Base-by-base conservation (phyloP, 352 stramenopile genomes). In the Blastocystis sp. region DNA sequence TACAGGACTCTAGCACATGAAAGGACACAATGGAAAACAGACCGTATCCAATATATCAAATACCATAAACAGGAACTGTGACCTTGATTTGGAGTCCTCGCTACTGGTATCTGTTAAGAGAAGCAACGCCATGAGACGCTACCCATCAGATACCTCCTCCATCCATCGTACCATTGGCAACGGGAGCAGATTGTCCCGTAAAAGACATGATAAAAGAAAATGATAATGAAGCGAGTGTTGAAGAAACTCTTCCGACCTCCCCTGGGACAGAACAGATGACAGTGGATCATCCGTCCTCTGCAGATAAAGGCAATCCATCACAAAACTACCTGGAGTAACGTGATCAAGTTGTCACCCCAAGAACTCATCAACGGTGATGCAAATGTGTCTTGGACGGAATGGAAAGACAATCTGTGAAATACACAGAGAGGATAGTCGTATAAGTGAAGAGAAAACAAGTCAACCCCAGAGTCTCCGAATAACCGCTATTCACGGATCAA, bases 21-120 rank as follows among this genome's bases (percentile, higher is more conserved):
- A 57, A 44, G 16, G 14, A 11, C 7, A 4, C 24, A 59, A 61
- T 9, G 6, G 49, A 36, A 4, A 57, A 4, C 57, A 78, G n/a
- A n/a, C 67, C 11, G 44, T n/a, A 42, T 78, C 67, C 3, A 78
- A 46, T 38, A 78, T 78, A 27, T 78, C 67, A 40, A 61, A 78
- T n/a, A 61, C 34, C 40, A 56, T 18, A 61, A 42, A 78, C 11
- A 61, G 67, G 36, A 78, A 78, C 36, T 61, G 24, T 16, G 67
- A 57, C 40, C 38, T 7, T 21, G 29, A 57, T 27, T 48, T n/a
- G 8, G 16, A 16, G 7, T 32, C n/a, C 8, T 18, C 40, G 11
- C 36, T 42, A 38, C 9, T 29, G 38, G n/a, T n/a, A 21, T 48
- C 40, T 24, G 29, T 78, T 21, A 78, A n/a, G 7, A 78, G 51